A percentile compares a stretch with the other conserved stretches of the same genome.
Evolutionary conservation across 768 basidiomycete genomes (phyloP).

Genomic region (Pilatotrama ljubarskyi): DNA sequence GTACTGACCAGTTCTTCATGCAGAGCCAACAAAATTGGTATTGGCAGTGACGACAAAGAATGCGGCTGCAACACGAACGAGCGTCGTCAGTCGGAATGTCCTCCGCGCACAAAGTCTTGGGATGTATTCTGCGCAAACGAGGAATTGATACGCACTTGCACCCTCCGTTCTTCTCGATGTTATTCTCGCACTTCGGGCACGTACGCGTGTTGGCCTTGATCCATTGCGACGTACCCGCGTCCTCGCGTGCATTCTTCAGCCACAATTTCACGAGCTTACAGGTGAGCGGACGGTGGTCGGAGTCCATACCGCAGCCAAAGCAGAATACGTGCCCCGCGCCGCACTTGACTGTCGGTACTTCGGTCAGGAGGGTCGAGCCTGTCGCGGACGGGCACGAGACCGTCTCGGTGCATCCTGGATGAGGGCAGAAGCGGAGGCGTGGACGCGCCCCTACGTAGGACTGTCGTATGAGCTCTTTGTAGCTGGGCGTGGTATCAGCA

Average conservation of each 20-base stretch:
- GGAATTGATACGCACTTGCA: conserved; percentile 80
- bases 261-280: conserved; percentile 87
- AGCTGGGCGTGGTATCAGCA: conserved; percentile 16
- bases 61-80: conserved; percentile 63
- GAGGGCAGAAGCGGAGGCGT: conserved; percentile 90
- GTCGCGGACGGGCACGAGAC: conserved; percentile 81
- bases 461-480: conserved; percentile 78
- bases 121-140: background rate
- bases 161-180: conserved; percentile 99
- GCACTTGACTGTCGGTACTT: conserved; percentile 90
- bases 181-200: conserved; percentile 91
- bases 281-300: conserved; percentile 90
- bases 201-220: conserved; percentile 99
- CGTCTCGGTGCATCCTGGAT: conserved; percentile 90
- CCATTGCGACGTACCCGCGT: conserved; percentile 98
- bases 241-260: conserved; percentile 95
- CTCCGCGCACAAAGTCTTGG: background rate
- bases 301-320: conserved; percentile 89
- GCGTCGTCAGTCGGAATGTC: background rate
- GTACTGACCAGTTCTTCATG: conserved; percentile 58
- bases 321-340: conserved; percentile 83
- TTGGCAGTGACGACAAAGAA: conserved; percentile 99
- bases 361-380: conserved; percentile 60
- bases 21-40: conserved; percentile 99
- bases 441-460: conserved; percentile 88